These are phyloP conservation scores for Hirsutella minnesotensis DNA, from an alignment of 2,329 filamentous ascomycete species.

Conservation along the genomic window DNA sequence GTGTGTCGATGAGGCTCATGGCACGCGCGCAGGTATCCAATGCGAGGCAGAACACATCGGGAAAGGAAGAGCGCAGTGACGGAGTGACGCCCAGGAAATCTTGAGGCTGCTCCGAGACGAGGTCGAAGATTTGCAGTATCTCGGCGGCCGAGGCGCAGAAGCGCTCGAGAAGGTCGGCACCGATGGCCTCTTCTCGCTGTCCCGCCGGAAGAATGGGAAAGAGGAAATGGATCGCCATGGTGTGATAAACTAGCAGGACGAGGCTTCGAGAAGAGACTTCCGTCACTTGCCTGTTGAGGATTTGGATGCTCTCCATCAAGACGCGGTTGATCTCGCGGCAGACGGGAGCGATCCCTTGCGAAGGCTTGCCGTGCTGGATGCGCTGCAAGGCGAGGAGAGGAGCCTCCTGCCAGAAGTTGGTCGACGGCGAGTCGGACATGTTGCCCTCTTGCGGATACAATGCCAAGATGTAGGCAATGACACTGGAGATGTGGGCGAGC, in stretches of 20 bases:
- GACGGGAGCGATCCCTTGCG: conserved; percentile 9
- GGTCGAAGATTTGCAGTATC: conserved; percentile 13
- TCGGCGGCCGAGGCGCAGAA: conserved; percentile 18
- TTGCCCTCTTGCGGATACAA: conserved; percentile 11
- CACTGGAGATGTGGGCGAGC: conserved; percentile 18
- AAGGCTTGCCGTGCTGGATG: conserved; percentile 10
- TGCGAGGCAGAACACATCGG: conserved; percentile 16
- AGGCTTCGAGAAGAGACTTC: conserved; percentile 13
- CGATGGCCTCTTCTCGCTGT: conserved; percentile 9
- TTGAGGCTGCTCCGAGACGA: conserved; percentile 9
- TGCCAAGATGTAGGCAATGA: conserved; percentile 17
- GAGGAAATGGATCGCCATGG: conserved; percentile 20
- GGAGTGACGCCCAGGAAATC: conserved; percentile 9
- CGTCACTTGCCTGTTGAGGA: conserved; percentile 11
- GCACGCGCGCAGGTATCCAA: conserved; percentile 19
- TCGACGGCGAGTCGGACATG: conserved; percentile 5
- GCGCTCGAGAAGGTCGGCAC: conserved; percentile 13
- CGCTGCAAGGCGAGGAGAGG: conserved; percentile 10
- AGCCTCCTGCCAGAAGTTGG: conserved; percentile 12
- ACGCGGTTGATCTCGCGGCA: conserved; percentile 17
- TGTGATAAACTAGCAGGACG: conserved; percentile 19
- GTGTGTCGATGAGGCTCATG: conserved; percentile 12
- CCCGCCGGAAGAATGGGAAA: conserved; percentile 13
- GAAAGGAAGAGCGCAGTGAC: conserved; percentile 13
- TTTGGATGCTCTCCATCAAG: conserved; percentile 14